These are phyloP conservation scores for Rutstroemia sydowiana DNA, from an alignment of 2,329 filamentous ascomycete species.

Conservation along the genomic window DNA sequence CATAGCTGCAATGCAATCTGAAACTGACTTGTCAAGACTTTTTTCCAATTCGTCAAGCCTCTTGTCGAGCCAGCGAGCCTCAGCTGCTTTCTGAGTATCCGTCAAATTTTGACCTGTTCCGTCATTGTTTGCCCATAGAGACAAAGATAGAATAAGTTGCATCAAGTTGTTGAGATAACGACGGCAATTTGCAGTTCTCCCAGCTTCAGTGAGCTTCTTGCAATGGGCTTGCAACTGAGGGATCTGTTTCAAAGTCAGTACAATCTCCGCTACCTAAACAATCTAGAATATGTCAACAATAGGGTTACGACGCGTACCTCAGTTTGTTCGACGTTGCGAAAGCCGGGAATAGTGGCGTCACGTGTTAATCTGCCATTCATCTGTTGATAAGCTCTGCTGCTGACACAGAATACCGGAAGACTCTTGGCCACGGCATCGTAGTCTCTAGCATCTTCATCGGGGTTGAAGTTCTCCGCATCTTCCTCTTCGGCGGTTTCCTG, in stretches of 20 bases:
- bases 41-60: constrained; percentile 35
- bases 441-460: constrained; percentile 45
- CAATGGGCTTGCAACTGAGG: constrained; percentile 39
- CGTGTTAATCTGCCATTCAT: constrained; percentile 46
- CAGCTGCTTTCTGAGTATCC: constrained; percentile 32
- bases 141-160: constrained; percentile 45
- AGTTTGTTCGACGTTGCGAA: constrained; percentile 45
- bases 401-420: constrained; percentile 59
- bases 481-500: constrained; percentile 44
- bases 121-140: constrained; percentile 41
- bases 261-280: background rate
- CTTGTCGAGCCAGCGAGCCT: constrained; percentile 33
- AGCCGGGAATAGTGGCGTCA: constrained; percentile 46
- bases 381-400: constrained; percentile 55
- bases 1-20: constrained; percentile 33
- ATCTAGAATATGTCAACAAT: background rate
- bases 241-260: constrained; percentile 11
- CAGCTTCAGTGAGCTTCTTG: constrained; percentile 46
- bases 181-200: constrained; percentile 37
- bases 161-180: constrained; percentile 44
- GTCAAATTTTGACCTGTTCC: constrained; percentile 35
- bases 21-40: constrained; percentile 35
- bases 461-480: constrained; percentile 47
- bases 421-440: constrained; percentile 48
- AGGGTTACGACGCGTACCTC: constrained; percentile 30